Base-by-base conservation (phyloP, 1,139 yeast species). In the Scheffersomyces lignicola region DNA sequence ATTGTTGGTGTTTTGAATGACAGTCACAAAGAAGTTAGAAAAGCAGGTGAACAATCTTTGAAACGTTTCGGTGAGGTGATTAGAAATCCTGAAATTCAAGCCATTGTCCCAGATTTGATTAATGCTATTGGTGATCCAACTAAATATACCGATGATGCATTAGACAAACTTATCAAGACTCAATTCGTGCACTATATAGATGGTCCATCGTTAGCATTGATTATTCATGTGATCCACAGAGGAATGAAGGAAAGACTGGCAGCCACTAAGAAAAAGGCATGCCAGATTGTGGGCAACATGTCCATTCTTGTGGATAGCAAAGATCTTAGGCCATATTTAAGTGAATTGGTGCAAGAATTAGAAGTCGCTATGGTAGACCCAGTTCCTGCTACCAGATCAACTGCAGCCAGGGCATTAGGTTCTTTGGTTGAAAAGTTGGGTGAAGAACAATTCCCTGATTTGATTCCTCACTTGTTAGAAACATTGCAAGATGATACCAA, bases 201-300 rank as follows among this genome's bases (percentile, higher is more conserved):
- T 65, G 97, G 97, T 18, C 97, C 99, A 2, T 90, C 97, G 1
- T 73, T 94, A 53, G 98, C 99, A 1, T 73, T 94, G 50, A 88
- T 92, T 38, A 87, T 90, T 45, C 97, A 90, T 54, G 97, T 94
- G 35, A 81, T 92, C 35, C 94, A 88, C 56, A 80, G 98, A 60
- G 99, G 97, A 65, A 81, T 94, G 86, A 80, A 78, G 40, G 97
- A 90, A 47, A 73, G 98, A 51, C 84, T 96, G 17, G 97, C 98
- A 0, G 74, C 81, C 27, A 87, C 94, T 3, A 92, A 92, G 68
- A 81, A 87, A 59, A 89, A 88, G 60, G 95, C 98, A 0, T 89
- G 97, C 60, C 97, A 92, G 62, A 92, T 94, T 69, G 97, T 94
- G 26, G 98, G 98, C 46, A 92, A 92, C 55, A 90, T 94, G 97